Evolutionary conservation across 78 protist species (phyloP), one percentile per base, ranked within the genome.

Genomic region (Dictyostelium discoideum): DNA sequence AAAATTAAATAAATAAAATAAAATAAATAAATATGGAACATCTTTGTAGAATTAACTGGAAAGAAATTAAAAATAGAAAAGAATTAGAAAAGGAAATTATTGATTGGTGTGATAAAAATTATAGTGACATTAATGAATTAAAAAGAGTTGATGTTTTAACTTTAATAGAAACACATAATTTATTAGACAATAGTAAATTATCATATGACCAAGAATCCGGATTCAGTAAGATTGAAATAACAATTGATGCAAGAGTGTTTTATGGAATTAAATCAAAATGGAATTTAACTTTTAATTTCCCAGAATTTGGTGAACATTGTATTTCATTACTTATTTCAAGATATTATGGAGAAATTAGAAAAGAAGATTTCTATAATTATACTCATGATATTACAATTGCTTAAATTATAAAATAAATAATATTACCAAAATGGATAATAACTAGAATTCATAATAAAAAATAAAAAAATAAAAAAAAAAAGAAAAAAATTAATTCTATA

Each of bases 21-120:
- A 67, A 22, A 5, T 10, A 1, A 67, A 67, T 8, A 67, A 67
- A 18, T 18, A 87, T 87, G 93, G 93, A 76, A n/a, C 10, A 46
- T 39, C 7, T 87, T 37, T 32, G 81, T 14, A 87, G 67, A 79
- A 78, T 87, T 24, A 87, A 87, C 79, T 87, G 73, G 60, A 57
- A 87, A 39, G 2, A 39, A 3, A 18, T 87, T 3, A 7, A 80
- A 6, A 78, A 5, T n/a, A 22, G 9, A 6, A 78, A 87, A 37
- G 80, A 87, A 60, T 11, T 87, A 11, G 69, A 78, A 42, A 37
- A 87, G 1, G 77, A 79, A 50, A 87, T 87, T 8, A 24, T 76
- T 24, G 93, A 87, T 16, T 87, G 93, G 93, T 60, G 40, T 39
- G 93, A 87, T 24, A 76, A 48, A 39, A 74, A 87, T 24, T 48